phyloP scores from a whole-genome alignment of 139 green algal species.

The Coccomyxa sp. region DNA sequence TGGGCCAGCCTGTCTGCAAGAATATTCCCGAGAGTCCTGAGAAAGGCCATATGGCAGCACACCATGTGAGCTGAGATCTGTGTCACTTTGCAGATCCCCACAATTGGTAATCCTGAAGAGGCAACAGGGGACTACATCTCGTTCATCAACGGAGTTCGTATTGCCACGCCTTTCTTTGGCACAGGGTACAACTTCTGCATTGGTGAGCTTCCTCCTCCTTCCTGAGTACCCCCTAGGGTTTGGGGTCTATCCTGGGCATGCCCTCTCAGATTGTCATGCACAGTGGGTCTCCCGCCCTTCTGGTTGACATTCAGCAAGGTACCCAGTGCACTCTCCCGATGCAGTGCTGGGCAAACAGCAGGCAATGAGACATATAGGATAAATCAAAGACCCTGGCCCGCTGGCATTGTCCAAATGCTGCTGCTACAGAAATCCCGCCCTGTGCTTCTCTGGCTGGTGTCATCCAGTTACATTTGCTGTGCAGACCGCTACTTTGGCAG shows the following conservation, averaged over 20 bases:
- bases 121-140: not conserved
- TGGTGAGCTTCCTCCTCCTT: not conserved
- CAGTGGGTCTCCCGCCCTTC: not conserved
- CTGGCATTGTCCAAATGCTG: not conserved
- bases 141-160: not conserved
- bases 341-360: too few relatives aligned
- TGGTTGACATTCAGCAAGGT: not conserved
- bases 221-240: not conserved
- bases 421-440: too few relatives aligned
- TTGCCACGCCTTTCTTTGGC: conserved; percentile 14
- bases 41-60: not conserved
- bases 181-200: conserved; percentile 13
- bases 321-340: not conserved
- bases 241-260: not conserved
- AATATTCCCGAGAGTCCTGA: not conserved
- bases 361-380: not conserved
- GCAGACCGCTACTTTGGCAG: conserved; percentile 14
- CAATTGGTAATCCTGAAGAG: not conserved
- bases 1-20: not conserved
- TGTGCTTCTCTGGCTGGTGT: not conserved
- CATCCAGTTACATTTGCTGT: too few relatives aligned
- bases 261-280: not conserved
- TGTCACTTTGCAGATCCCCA: not conserved
- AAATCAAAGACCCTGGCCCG: not conserved
- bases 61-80: not conserved